These are phyloP conservation scores for Aspergillus bridgeri DNA, from an alignment of 495 filamentous ascomycete genomes.

Conservation along the genomic window DNA sequence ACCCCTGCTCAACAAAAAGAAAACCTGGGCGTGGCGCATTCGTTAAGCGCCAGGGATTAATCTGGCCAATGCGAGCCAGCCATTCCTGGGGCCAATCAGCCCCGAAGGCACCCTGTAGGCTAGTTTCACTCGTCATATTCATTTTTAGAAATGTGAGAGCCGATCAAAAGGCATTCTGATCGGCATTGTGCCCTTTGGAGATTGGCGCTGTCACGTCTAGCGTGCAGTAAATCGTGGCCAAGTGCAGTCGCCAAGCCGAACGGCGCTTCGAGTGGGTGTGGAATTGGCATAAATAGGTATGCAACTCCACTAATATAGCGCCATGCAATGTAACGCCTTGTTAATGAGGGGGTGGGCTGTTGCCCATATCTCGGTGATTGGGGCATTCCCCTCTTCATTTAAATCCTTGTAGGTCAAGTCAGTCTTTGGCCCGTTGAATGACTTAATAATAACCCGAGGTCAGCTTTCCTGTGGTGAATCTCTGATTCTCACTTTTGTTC, in stretches of 20 bases:
- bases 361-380: background rate
- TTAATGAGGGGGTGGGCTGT: background rate
- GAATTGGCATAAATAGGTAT: background rate
- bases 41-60: background rate
- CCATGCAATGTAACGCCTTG: background rate
- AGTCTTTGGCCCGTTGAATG: background rate
- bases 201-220: background rate
- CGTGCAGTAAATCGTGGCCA: background rate
- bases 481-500: background rate
- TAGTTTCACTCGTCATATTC: background rate
- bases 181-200: background rate
- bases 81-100: background rate
- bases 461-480: no score
- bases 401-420: background rate
- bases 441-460: no score
- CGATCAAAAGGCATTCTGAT: background rate
- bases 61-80: background rate
- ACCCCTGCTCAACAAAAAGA: background rate
- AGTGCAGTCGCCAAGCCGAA: background rate
- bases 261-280: background rate
- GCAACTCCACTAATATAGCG: background rate
- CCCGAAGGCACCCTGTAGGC: background rate
- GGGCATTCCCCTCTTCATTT: background rate
- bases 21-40: background rate
- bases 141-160: background rate